Base-by-base conservation (phyloP, 345 rosid genomes). In the Eucalyptus grandis region DNA sequence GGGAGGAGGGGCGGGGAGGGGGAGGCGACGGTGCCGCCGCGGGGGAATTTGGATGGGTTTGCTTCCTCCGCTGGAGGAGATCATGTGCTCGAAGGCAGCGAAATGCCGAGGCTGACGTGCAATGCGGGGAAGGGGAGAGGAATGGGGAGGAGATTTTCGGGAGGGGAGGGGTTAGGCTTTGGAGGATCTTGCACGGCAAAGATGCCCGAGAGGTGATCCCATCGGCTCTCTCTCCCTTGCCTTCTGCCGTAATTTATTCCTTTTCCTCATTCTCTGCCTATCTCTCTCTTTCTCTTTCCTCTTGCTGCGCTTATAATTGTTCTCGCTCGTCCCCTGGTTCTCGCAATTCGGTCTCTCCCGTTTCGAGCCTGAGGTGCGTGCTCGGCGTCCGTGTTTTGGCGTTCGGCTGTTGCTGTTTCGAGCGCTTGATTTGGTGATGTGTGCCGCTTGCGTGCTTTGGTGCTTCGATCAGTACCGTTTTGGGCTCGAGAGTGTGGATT, bases 191-290 rank as follows among this genome's bases (percentile, higher is more conserved):
- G 49, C 93, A 94, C 92, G 96, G 93, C 91, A 93, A 89, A 92
- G 89, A 90, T 90, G 88, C 53, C 15, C 16, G 24, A 88, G 24
- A 88, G 87, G 58, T 87, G 92, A 91, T 93, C 89, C 93, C 87
- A 90, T 92, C 89, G 89, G 82, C 83, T 27, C 58, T 86, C 93
- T 88, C 92, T 53, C 58, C 58, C 93, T 93, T 92, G 92, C 94
- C 93, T 94, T 94, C 87, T 88, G 93, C 92, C 95, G 90, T 92
- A 93, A 92, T 92, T 90, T 93, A 94, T 95, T 93, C 96, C 90
- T 87, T 91, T 86, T 85, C 90, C 88, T 85, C 89, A 47, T 50
- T 88, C 82, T 51, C n/a, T 56, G 88, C 56, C 69, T 44, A 37
- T 56, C 88, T 34, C 89, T 90, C 58, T 8, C 56, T 53, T 21